Evolutionary conservation across 1,284 basidiomycete species (phyloP).

Genomic region (Heterobasidion irregulare): DNA sequence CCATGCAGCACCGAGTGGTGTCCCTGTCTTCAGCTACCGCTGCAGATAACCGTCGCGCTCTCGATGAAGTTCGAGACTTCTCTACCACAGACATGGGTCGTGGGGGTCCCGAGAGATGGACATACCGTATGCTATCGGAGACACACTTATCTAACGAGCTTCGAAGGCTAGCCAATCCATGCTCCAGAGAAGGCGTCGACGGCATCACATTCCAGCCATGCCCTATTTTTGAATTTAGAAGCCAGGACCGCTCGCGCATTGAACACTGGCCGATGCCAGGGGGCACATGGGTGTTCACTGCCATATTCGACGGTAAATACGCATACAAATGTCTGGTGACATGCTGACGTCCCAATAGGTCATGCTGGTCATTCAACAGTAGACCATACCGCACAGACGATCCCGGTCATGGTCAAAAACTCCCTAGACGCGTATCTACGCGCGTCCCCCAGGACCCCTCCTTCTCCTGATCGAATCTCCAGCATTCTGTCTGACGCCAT

Average conservation of each 20-base stretch:
- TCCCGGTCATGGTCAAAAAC: conserved; percentile 37
- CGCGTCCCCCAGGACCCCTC: conserved; percentile 18
- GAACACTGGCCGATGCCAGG: conserved; percentile 46
- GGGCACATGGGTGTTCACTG: conserved; percentile 51
- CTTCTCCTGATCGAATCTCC: conserved; percentile 30
- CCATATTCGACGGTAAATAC: conserved; percentile 49
- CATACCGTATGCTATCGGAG: conserved; percentile 43
- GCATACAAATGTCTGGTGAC: neutral
- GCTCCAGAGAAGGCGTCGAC: conserved; percentile 32
- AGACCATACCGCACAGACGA: conserved; percentile 34
- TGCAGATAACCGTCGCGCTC: conserved; percentile 37
- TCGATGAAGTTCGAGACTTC: conserved; percentile 45
- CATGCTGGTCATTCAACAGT: conserved; percentile 55
- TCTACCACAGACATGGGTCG: conserved; percentile 49
- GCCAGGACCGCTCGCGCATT: conserved; percentile 47
- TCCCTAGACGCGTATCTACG: conserved; percentile 32
- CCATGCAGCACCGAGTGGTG: conserved; percentile 23
- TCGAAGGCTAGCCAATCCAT: conserved; percentile 25
- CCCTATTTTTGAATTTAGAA: conserved; percentile 33
- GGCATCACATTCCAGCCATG: conserved; percentile 55
- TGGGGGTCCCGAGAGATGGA: conserved; percentile 43
- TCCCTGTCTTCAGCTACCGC: conserved; percentile 34
- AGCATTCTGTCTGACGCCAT: conserved; percentile 32
- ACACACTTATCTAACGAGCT: conserved; percentile 39
- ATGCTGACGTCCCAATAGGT: conserved; percentile 26